These are phyloP conservation scores for Gentiana straminea DNA, from an alignment of 257 asterid genomes.

Conservation along the genomic window DNA sequence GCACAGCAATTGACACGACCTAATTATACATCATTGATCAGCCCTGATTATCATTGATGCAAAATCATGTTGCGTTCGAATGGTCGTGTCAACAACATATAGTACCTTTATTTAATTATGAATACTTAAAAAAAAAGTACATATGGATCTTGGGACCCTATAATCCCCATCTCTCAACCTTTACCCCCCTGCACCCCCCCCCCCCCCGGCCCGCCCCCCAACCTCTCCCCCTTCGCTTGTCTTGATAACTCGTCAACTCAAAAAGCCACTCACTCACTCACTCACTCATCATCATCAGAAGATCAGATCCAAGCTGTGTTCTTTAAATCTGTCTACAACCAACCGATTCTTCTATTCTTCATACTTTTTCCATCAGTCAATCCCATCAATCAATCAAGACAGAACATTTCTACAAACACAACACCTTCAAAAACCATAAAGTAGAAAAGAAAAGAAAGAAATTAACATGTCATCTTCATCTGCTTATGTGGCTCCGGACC, in stretches of 20 bases:
- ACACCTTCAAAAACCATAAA: not conserved
- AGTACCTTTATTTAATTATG: too few species aligned
- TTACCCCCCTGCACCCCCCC: too few species aligned
- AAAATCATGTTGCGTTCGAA: too few species aligned
- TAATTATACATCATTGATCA: too few species aligned
- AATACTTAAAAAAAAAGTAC: too few species aligned
- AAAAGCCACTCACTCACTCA: too few species aligned
- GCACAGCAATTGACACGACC: too few species aligned
- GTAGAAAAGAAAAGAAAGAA: not conserved
- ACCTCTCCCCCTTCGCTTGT: slow-evolving; percentile 8
- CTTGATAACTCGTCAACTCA: slow-evolving; percentile 13
- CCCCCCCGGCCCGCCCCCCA: not conserved
- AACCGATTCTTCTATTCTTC: slow-evolving; percentile 19
- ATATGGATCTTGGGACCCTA: too few species aligned
- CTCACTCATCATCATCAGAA: slow-evolving; percentile 11
- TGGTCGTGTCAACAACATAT: too few species aligned
- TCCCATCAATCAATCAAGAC: slow-evolving; percentile 85
- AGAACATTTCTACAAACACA: not conserved
- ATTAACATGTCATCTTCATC: slow-evolving; percentile 71
- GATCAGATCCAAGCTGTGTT: slow-evolving; percentile 42
- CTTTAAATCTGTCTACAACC: slow-evolving; percentile 33
- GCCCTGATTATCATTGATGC: too few species aligned
- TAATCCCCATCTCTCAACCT: too few species aligned
- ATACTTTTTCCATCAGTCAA: slow-evolving; percentile 34
- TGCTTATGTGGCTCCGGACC: slow-evolving; percentile 55